Base-by-base conservation (phyloP, 129 eudicot genomes). In the Artemisia tridentata region DNA sequence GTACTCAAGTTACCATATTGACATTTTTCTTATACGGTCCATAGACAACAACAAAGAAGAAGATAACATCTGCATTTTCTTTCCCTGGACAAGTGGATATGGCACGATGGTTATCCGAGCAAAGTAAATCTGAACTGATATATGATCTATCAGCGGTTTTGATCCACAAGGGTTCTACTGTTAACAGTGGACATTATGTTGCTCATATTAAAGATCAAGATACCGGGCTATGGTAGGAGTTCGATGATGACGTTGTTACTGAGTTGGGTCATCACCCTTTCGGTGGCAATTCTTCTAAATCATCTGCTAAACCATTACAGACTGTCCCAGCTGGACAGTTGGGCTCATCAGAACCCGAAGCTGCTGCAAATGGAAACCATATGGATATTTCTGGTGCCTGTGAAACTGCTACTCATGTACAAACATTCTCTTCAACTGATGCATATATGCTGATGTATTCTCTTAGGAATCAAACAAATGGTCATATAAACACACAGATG, bases 381-480 rank as follows among this genome's bases (percentile, higher is more conserved):
- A 63, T 62, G 64, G 80, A 77, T 71, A 64, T 45, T 48, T 74
- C 83, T 25, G 45, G 45, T 7, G 63, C 72, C 51, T 54, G 82
- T 25, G 84, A 69, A 69, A 72, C 59, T 68, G 60, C 60, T 69
- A 29, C 55, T 60, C 72, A 70, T 76, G 82, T 78, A 71, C 86
- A 84, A 38, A 82, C 78, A 23, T 93, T 87, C 72, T 78, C 97
- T 59, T 93, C 99, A 47, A 83, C 73, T 12, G 99, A 93, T 81
- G 99, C 99, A 57, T 93, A 93, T 79, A 93, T 93, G 99, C 82
- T 93, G 57, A 93, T 90, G 96, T 93, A 93, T 78, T 80, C 84
- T 73, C 88, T 72, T 64, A 84, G 87, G 74, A 71, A 47, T 66
- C 80, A 85, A 69, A 82, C 81, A 27, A 76, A 41, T 65, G 72